Base-by-base conservation (phyloP, 768 basidiomycete genomes). In the Mycena epipterygia region DNA sequence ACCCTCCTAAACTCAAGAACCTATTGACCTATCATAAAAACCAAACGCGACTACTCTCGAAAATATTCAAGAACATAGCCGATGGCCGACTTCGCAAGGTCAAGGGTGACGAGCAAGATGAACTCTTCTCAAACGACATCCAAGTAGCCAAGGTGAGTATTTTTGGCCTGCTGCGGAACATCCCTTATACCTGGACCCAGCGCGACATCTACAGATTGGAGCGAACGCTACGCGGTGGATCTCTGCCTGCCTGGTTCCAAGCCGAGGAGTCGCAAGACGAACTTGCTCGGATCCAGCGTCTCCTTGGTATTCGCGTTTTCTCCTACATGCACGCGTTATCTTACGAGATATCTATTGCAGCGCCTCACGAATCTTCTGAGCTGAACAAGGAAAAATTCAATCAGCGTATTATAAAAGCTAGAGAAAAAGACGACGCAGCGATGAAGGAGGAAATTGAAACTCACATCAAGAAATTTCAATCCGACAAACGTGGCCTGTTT, bases 1-100 rank as follows among this genome's bases (percentile, higher is more conserved):
- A 48, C 27, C 9, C 37, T 44, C 14, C 41, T 44, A 19, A 30
- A 39, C 56, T 58, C 65, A 12, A 48, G 11, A 52, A 53, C n/a
- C 66, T 67, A 2, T 42, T 23, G 25, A 44, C 16, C 5, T 60
- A 67, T 35, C 66, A 67, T 30, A 60, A 52, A 53, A 49, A 67
- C 30, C 66, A 67, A 29, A 60, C 66, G 17, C 48, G 48, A 25
- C 37, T 67, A 5, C 48, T 67, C 37, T 52, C 51, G 5, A 23
- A 52, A 23, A 67, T 59, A 32, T 67, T 52, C 57, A 30, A n/a
- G 6, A 52, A 53, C n/a, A 67, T 67, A 19, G 39, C 44, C 13
- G 17, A 29, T 19, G 48, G 60, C 13, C 48, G 23, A 6, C 3
- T 60, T 3, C 0, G 1, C 13, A 30, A 42, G 29, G 27, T 59